These are phyloP conservation scores for Cercospora zeina DNA, from an alignment of 2,329 filamentous ascomycete species.

Conservation along the genomic window DNA sequence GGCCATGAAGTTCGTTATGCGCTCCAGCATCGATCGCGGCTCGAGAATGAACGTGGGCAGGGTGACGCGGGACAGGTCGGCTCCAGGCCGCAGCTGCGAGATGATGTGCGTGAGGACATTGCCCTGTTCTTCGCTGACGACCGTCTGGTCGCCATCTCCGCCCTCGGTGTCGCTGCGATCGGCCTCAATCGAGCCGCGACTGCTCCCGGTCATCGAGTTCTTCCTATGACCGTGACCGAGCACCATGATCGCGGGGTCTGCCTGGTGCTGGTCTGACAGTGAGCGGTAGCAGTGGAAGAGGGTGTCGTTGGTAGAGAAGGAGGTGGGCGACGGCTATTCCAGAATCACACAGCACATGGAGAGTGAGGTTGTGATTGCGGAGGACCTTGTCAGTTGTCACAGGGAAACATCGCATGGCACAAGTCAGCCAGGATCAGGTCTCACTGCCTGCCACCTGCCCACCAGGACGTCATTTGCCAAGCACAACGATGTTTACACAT, in stretches of 20 bases:
- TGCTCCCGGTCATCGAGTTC: slow-evolving; percentile 46
- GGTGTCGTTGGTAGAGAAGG: slow-evolving; percentile 1
- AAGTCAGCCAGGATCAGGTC: slow-evolving; percentile 9
- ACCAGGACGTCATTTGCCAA: slow-evolving; percentile 11
- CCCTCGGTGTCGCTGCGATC: slow-evolving; percentile 43
- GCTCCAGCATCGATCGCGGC: slow-evolving; percentile 94
- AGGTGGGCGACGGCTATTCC: neutral
- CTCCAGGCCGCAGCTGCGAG: slow-evolving; percentile 90
- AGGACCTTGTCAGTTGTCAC: neutral
- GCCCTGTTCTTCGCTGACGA: slow-evolving; percentile 89
- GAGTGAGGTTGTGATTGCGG: slow-evolving; percentile 3
- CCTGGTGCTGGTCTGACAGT: slow-evolving; percentile 8
- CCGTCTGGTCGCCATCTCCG: slow-evolving; percentile 58
- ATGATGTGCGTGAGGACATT: slow-evolving; percentile 98
- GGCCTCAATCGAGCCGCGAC: slow-evolving; percentile 48
- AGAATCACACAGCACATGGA: neutral
- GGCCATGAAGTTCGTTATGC: slow-evolving; percentile 99
- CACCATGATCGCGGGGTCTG: slow-evolving; percentile 44
- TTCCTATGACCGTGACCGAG: slow-evolving; percentile 54
- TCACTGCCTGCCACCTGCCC: neutral
- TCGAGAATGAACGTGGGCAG: slow-evolving; percentile 97
- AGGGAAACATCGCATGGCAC: slow-evolving; percentile 6
- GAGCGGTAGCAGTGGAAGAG: slow-evolving; percentile 4
- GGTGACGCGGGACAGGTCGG: slow-evolving; percentile 90
- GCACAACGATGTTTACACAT: slow-evolving; percentile 1